These are phyloP conservation scores for Telopea speciosissima DNA, from an alignment of 177 flowering plant species.

Conservation along the genomic window DNA sequence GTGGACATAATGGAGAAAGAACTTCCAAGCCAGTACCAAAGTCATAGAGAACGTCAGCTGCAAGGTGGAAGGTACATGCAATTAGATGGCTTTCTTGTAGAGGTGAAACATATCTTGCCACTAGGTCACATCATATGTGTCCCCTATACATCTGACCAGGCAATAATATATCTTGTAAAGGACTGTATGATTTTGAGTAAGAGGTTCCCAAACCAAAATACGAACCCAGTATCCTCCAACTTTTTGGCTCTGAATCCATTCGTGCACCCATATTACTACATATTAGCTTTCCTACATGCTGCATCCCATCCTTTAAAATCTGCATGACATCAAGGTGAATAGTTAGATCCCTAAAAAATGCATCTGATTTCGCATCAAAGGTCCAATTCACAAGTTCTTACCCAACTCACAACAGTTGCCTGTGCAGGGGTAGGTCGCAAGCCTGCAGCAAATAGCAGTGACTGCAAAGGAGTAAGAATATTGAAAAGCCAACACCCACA, in stretches of 20 bases:
- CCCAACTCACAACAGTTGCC: conserved; percentile 97
- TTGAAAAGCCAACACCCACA: conserved; percentile 16
- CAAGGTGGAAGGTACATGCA: conserved; percentile 20
- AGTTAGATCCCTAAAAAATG: not conserved
- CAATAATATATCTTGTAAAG: too few relatives aligned
- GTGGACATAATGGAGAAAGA: conserved; percentile 91
- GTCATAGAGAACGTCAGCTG: conserved; percentile 98
- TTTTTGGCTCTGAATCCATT: conserved; percentile 99
- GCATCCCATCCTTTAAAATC: conserved; percentile 95
- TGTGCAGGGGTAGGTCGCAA: conserved; percentile 99
- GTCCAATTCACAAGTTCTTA: conserved; percentile 29
- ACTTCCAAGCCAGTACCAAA: conserved; percentile 95
- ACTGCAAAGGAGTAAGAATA: conserved; percentile 69
- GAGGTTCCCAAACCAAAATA: conserved; percentile 1
- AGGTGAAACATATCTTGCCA: not conserved
- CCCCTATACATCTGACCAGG: too few relatives aligned
- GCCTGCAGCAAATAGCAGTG: conserved; percentile 98
- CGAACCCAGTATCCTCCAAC: conserved; percentile 89
- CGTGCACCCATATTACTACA: conserved; percentile 95
- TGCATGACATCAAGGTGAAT: conserved; percentile 28
- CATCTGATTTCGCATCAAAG: not conserved
- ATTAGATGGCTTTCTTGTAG: conserved; percentile 9
- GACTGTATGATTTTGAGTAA: not conserved
- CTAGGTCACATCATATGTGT: not conserved
- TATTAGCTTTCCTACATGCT: conserved; percentile 91